Percentiles rank a stretch among this genome's conserved stretches.
Evolutionary conservation across 768 basidiomycete genomes (phyloP).

Genomic region (Xerocomellus intermedius): DNA sequence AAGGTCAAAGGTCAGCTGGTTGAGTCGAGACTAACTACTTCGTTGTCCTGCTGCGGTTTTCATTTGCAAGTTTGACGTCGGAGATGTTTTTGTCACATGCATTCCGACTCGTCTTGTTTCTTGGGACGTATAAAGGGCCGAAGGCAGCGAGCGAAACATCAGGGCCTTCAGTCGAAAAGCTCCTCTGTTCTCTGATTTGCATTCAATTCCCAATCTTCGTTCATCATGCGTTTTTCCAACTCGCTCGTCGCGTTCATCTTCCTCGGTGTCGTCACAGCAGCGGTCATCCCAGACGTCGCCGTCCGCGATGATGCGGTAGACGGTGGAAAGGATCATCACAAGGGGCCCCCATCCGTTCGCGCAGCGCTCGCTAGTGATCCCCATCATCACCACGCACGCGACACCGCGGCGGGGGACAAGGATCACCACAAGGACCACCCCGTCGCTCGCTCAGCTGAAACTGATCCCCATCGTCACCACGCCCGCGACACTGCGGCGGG

Average conservation of each 20-base stretch:
- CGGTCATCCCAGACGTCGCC: background rate
- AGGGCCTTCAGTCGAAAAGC: background rate
- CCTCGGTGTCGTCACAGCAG: slow-evolving; percentile 1
- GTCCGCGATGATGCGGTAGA: background rate
- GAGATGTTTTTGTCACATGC: background rate
- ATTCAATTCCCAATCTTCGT: background rate
- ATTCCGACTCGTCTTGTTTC: background rate
- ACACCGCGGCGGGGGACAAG: background rate
- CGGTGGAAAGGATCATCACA: background rate
- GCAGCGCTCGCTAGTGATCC: too few species aligned
- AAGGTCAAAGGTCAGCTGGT: background rate
- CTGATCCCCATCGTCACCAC: background rate
- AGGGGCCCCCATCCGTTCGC: background rate
- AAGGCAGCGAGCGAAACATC: background rate
- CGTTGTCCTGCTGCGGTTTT: background rate
- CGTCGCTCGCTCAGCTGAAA: too few species aligned
- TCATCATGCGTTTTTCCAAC: slow-evolving; percentile 10
- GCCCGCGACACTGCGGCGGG: background rate
- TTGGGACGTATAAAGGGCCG: background rate
- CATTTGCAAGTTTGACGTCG: background rate
- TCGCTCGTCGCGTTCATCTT: slow-evolving; percentile 8
- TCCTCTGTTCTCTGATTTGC: background rate
- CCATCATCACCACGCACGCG: background rate
- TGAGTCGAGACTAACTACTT: background rate
- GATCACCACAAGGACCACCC: background rate